Evolutionary conservation across 1,139 yeast species (phyloP).

Genomic region (Geotrichum europaeum): DNA sequence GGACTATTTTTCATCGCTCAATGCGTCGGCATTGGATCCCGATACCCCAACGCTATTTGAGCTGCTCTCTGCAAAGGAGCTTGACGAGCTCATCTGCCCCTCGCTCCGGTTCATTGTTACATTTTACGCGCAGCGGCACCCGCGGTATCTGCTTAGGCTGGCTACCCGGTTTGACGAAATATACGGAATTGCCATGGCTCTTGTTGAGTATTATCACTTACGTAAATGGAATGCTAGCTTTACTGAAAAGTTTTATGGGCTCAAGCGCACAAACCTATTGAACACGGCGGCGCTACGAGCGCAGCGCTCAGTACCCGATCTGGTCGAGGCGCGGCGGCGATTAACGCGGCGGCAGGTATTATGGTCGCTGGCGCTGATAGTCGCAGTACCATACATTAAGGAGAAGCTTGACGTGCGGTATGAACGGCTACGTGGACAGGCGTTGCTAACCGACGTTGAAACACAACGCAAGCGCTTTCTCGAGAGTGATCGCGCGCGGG

Average conservation of each 20-base stretch:
- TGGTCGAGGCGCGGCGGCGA: conserved; percentile 51
- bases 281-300: conserved; percentile 29
- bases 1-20: conserved; percentile 80
- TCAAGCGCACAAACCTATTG: conserved; percentile 52
- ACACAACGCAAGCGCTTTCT: conserved; percentile 30
- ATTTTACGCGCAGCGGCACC: conserved; percentile 75
- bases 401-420: conserved; percentile 64
- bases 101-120: conserved; percentile 75
- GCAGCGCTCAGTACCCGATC: conserved; percentile 37
- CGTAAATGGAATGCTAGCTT: conserved; percentile 77
- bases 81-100: conserved; percentile 73
- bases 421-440: conserved; percentile 58
- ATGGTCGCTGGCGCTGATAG: conserved; percentile 57
- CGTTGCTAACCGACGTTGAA: conserved; percentile 46
- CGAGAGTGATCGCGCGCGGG: conserved; percentile 21
- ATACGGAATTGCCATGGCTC: conserved; percentile 53
- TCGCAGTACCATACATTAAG: conserved; percentile 61
- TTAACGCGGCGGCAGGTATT: conserved; percentile 50
- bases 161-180: conserved; percentile 75
- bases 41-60: conserved; percentile 80
- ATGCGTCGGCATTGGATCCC: conserved; percentile 67
- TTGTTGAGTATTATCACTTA: conserved; percentile 70
- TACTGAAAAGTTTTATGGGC: conserved; percentile 87
- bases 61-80: conserved; percentile 71
- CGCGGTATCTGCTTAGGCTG: conserved; percentile 56